Evolutionary conservation across 2,329 filamentous ascomycete species (phyloP).

Genomic region (Leptodontidium sp.): DNA sequence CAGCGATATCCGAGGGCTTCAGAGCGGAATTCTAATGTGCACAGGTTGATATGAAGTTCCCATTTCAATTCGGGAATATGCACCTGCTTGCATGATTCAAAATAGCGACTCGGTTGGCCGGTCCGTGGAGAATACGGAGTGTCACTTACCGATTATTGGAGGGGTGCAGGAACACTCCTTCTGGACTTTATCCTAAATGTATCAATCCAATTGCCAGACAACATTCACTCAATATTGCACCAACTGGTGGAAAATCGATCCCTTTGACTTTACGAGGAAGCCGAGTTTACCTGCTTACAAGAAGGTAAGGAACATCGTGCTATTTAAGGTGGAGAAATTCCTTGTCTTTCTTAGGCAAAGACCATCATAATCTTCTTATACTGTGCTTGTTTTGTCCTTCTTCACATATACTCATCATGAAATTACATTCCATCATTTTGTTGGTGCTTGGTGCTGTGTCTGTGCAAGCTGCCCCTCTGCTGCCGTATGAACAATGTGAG

Average conservation of each 20-base stretch:
- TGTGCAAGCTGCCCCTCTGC: neutral
- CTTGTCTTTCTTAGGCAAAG: neutral
- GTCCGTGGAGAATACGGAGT: neutral
- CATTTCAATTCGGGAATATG: neutral
- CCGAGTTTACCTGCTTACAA: neutral
- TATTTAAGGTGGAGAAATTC: neutral
- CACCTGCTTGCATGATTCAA: neutral
- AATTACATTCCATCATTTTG: neutral
- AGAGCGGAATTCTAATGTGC: no score
- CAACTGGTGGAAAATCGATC: slow-evolving; percentile 9
- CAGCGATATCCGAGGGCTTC: no score
- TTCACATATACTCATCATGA: neutral
- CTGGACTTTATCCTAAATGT: neutral
- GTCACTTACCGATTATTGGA: neutral
- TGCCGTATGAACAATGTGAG: slow-evolving; percentile 1
- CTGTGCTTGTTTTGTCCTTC: no score
- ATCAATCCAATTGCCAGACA: neutral
- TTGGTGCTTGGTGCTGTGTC: neutral
- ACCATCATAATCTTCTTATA: neutral
- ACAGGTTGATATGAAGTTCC: neutral
- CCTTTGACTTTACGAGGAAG: neutral
- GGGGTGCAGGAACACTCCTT: neutral
- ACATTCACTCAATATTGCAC: neutral
- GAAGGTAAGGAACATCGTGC: neutral
- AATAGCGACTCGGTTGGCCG: neutral